Conservation (phyloP, 768 basidiomycete species). For the Lactifluus pinguis region DNA sequence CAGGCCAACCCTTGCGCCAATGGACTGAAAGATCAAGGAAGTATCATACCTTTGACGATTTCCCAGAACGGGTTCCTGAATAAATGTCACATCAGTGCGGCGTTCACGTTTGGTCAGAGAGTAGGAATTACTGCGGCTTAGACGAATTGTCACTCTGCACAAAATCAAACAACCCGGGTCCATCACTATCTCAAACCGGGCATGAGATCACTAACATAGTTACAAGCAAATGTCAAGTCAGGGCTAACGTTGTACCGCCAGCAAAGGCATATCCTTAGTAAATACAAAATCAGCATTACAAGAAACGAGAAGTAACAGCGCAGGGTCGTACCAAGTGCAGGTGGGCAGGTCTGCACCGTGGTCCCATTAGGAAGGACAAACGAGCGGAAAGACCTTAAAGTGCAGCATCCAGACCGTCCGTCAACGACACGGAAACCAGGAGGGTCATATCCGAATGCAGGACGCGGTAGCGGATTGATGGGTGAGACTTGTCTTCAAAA, state of each 20-base stretch:
- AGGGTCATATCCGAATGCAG: no score
- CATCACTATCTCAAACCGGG: constrained; percentile 42
- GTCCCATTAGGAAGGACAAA: constrained; percentile 63
- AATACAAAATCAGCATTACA: not conserved
- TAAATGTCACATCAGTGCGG: constrained; percentile 11
- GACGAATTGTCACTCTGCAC: constrained; percentile 64
- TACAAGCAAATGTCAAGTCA: not conserved
- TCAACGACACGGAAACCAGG: not conserved
- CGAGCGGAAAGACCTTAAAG: constrained; percentile 47
- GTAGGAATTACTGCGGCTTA: constrained; percentile 35
- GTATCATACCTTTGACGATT: constrained; percentile 50
- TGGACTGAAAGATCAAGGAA: not conserved
- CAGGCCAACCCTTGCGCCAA: not conserved
- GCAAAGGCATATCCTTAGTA: constrained; percentile 63
- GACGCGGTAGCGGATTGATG: no score
- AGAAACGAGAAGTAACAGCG: constrained; percentile 4
- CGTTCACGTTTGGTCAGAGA: not conserved
- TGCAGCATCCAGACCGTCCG: not conserved
- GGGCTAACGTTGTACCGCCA: constrained; percentile 65
- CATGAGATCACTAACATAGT: not conserved
- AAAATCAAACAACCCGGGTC: constrained; percentile 73
- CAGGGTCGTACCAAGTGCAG: constrained; percentile 53
- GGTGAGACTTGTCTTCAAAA: not conserved
- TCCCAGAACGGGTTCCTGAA: constrained; percentile 74
- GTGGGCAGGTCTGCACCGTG: constrained; percentile 60